Conservation (phyloP, 2,329 filamentous ascomycete genomes). For the Dactylellina haptotyla region DNA sequence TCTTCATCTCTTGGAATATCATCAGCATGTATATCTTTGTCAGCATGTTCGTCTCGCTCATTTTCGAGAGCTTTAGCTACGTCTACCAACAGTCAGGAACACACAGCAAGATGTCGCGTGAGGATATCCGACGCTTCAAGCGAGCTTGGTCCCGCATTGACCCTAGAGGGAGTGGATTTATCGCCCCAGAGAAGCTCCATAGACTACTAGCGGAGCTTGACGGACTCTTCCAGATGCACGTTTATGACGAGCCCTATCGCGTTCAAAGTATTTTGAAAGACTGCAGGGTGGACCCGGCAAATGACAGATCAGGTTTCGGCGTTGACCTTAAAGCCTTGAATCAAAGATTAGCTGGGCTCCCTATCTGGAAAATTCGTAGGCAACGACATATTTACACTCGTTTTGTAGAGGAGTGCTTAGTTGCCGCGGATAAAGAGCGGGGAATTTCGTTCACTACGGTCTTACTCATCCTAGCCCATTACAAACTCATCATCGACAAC, state of each 20-base stretch:
- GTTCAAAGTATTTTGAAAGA: conserved; percentile 88
- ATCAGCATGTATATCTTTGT: conserved; percentile 99
- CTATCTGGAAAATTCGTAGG: conserved; percentile 77
- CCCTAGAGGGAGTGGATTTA: conserved; percentile 88
- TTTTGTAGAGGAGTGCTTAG: conserved; percentile 97
- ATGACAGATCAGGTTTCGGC: conserved; percentile 62
- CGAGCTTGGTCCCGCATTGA: conserved; percentile 98
- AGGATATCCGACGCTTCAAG: conserved; percentile 96
- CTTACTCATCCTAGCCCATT: conserved; percentile 94
- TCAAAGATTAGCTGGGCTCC: conserved; percentile 75
- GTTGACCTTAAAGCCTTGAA: conserved; percentile 82
- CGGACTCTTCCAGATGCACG: conserved; percentile 95
- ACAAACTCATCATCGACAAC: conserved; percentile 98
- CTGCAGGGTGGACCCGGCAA: conserved; percentile 70
- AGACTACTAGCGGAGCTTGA: conserved; percentile 89
- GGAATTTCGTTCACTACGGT: conserved; percentile 93
- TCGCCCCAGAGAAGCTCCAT: conserved; percentile 88
- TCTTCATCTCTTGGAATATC: conserved; percentile 98
- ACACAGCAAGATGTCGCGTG: conserved; percentile 86
- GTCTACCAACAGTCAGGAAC: conserved; percentile 96
- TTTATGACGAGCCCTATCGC: conserved; percentile 91
- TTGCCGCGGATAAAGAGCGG: conserved; percentile 86
- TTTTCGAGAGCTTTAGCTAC: conserved; percentile 99
- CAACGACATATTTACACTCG: conserved; percentile 83
- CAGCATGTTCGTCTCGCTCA: conserved; percentile 96